These are phyloP conservation scores for Saccharomyces hybrid DNA, from an alignment of 1,139 yeast species.

Conservation along the genomic window DNA sequence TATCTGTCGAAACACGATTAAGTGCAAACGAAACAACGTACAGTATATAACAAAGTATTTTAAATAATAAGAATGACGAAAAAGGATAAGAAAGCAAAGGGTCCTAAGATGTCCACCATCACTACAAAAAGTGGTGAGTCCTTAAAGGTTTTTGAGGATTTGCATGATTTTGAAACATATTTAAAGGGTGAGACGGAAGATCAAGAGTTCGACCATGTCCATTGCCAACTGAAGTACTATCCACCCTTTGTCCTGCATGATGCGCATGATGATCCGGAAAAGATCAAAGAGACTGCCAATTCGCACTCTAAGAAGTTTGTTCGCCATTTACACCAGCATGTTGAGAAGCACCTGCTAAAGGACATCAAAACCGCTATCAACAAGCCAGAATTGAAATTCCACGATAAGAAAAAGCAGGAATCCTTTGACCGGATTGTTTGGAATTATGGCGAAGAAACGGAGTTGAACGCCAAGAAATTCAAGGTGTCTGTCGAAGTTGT, in stretches of 20 bases:
- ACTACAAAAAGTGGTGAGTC: slow-evolving; percentile 27
- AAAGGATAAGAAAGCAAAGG: slow-evolving; percentile 29
- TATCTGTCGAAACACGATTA: neutral
- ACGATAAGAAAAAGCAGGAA: slow-evolving; percentile 43
- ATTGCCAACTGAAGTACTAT: slow-evolving; percentile 57
- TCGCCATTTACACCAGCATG: slow-evolving; percentile 68
- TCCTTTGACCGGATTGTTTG: slow-evolving; percentile 42
- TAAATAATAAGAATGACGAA: neutral
- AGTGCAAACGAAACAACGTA: neutral
- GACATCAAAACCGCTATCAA: slow-evolving; percentile 61
- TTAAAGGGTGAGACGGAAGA: slow-evolving; percentile 73
- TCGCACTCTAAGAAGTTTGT: slow-evolving; percentile 64
- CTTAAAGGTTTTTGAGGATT: slow-evolving; percentile 47
- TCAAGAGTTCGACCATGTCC: slow-evolving; percentile 61
- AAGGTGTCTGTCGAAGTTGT: slow-evolving; percentile 49
- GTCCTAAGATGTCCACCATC: slow-evolving; percentile 24
- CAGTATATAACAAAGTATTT: neutral
- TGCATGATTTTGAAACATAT: slow-evolving; percentile 54
- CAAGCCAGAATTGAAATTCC: slow-evolving; percentile 43
- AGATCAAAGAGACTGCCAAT: slow-evolving; percentile 65
- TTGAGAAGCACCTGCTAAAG: slow-evolving; percentile 59
- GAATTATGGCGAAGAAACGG: slow-evolving; percentile 46
- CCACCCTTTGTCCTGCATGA: slow-evolving; percentile 69
- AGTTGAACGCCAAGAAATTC: slow-evolving; percentile 43
- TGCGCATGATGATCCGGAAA: slow-evolving; percentile 62